Base-by-base conservation (phyloP, 208 protist species). In the Phytomonas sp. region DNA sequence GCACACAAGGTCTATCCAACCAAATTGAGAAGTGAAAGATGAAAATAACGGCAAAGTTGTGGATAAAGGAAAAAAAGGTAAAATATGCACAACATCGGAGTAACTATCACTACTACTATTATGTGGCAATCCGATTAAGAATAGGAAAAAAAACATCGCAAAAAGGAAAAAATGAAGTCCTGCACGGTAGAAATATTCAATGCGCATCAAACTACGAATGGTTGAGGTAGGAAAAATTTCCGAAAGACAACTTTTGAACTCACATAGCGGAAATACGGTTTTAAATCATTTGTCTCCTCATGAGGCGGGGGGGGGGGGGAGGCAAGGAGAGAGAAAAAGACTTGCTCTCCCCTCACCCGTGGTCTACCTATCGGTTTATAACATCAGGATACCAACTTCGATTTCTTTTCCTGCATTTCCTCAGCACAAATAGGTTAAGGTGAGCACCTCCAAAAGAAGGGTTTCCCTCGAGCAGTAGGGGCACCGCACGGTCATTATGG, bases 391-490 rank as follows among this genome's bases (percentile, higher is more conserved):
- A 46, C 9, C 36, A 40, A 40, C 4, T 40, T 40, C 9, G 4
- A 40, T 40, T 40, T 9, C 9, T 13, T 40, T 40, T 9, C 36
- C 6, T 40, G 36, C 9, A 40, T 40, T 4, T 40, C n/a, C 26
- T 81, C 56, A 82, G 70, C 79, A 90, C 29, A 94, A 67, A 62
- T 84, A 91, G 8, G 76, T 84, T 0, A 94, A 73, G 26, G 79
- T 87, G 31, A 86, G 29, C 34, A 83, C 69, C 26, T 80, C 33
- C 40, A 71, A 73, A 15, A 83, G 43, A 5, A 72, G 33, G 0
- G 82, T 87, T 13, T 83, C 78, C 28, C 71, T 73, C 1, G 72
- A 68, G 76, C 89, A 94, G 65, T 94, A 94, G 1, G 86, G 86
- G 73, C 89, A 94, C 40, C 76, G 76, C 37, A 90, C 84, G 0